phyloP scores from a whole-genome alignment of 768 basidiomycete species.

The Tricholoma flavovirens region DNA sequence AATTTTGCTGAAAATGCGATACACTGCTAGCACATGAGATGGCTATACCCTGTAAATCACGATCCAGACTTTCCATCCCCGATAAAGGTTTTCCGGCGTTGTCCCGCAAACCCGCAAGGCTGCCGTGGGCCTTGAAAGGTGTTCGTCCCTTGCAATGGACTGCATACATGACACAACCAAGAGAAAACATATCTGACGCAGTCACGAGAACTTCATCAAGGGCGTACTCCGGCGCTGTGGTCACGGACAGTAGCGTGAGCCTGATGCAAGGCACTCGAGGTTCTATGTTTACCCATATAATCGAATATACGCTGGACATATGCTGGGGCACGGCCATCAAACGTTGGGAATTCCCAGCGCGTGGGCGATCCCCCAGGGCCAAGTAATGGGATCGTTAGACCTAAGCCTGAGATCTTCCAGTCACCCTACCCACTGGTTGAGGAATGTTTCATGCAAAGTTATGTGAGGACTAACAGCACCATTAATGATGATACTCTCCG shows the following conservation, averaged over 20 bases:
- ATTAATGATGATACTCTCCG: conserved; percentile 87
- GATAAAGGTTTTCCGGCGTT: conserved; percentile 59
- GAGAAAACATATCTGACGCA: conserved; percentile 88
- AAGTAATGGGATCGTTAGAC: conserved; percentile 75
- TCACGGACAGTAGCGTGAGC: neutral
- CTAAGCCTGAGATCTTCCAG: conserved; percentile 94
- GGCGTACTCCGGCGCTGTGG: conserved; percentile 88
- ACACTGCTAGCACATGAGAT: neutral
- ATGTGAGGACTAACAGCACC: conserved; percentile 52
- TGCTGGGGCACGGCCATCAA: conserved; percentile 71
- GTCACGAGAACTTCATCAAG: conserved; percentile 84
- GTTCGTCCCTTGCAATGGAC: conserved; percentile 86
- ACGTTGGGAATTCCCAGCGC: conserved; percentile 87
- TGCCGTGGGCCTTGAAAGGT: conserved; percentile 83
- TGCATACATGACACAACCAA: conserved; percentile 87
- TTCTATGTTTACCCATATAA: conserved; percentile 69
- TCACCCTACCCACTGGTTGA: conserved; percentile 60
- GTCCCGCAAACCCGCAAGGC: conserved; percentile 62
- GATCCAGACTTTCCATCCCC: conserved; percentile 61
- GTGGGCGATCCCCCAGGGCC: conserved; percentile 65
- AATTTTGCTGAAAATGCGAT: conserved; percentile 5
- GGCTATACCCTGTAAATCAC: conserved; percentile 61
- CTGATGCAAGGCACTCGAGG: neutral
- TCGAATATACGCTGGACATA: conserved; percentile 91
- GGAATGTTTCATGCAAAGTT: neutral